phyloP scores from a whole-genome alignment of 2,329 filamentous ascomycete species.

The Zalaria sp. region DNA sequence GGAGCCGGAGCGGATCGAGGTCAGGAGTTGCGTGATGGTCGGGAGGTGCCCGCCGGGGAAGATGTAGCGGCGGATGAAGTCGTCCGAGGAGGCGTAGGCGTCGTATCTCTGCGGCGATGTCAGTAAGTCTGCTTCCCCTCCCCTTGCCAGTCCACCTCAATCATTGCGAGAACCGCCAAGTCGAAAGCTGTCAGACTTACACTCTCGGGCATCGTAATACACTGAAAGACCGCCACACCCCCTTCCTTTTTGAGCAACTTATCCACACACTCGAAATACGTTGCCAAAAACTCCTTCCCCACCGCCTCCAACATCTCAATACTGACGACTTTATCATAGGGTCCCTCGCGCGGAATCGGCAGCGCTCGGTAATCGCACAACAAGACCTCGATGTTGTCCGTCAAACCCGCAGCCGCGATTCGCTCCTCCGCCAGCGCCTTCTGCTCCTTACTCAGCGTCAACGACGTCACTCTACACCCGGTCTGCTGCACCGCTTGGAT shows the following conservation, averaged over 20 bases:
- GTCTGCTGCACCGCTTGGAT: constrained; percentile 53
- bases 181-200: constrained; percentile 7
- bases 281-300: constrained; percentile 50
- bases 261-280: constrained; percentile 53
- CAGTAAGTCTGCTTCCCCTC: not conserved
- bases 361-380: constrained; percentile 56
- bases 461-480: constrained; percentile 52
- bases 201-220: constrained; percentile 61
- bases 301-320: constrained; percentile 71
- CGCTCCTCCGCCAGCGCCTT: constrained; percentile 52
- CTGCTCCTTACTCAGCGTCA: constrained; percentile 57
- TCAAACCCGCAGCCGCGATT: constrained; percentile 46
- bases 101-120: constrained; percentile 36
- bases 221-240: constrained; percentile 58
- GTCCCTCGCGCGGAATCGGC: constrained; percentile 31
- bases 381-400: constrained; percentile 47
- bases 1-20: constrained; percentile 48
- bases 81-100: constrained; percentile 50
- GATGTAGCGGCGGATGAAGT: constrained; percentile 66
- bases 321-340: constrained; percentile 58
- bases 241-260: constrained; percentile 50
- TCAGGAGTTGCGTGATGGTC: constrained; percentile 50
- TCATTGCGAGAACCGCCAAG: not conserved
- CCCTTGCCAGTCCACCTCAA: not conserved
- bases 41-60: constrained; percentile 65